Evolutionary conservation across 306 rosid species (phyloP), one percentile per base, ranked within the genome.

Genomic region (Quercus bicolor): DNA sequence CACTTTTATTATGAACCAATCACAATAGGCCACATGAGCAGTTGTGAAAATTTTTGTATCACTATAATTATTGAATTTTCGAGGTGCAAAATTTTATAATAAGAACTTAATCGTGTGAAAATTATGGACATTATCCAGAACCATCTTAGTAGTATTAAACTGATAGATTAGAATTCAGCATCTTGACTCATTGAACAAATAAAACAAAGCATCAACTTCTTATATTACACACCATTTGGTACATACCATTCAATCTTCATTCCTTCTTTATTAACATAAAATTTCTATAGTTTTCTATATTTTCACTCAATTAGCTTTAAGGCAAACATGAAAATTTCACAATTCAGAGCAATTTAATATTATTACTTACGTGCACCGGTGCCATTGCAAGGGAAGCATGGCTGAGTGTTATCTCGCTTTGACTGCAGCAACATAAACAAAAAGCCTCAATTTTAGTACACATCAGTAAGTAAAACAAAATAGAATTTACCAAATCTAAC

Each of bases 341-440:
- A 65, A 31, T 33, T 33, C 48, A 19, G 15, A 19, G 15, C 16
- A 65, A 33, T 3, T 66, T 1, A 15, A 2, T 1, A 75, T 3
- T 2, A 75, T 74, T 34, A 87, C 94, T 91, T 83, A 93, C 98
- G 99, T 65, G 97, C 96, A 8, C 98, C 99, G 4, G 98, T 81
- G 59, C 98, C 99, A 82, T n/a, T 82, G 89, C 97, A 96, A 3
- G 99, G 99, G 84, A 96, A 96, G 88, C 99, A 93, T 56, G 97
- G 87, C 68, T 91, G 99, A 34, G 96, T 96, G 77, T 96, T 96
- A 2, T 93, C 98, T 80, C 98, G 84, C 85, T 91, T 90, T 34
- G 98, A 75, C 99, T 93, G 94, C 82, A 85, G 51, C 77, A 86
- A 73, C 72, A 33, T 18, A 68, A 54, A 48, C 53, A 48, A 76